Percentiles rank a stretch among this genome's conserved stretches.
Conservation (phyloP, 176 grass and related monocot genomes). For the Musa beccarii region DNA sequence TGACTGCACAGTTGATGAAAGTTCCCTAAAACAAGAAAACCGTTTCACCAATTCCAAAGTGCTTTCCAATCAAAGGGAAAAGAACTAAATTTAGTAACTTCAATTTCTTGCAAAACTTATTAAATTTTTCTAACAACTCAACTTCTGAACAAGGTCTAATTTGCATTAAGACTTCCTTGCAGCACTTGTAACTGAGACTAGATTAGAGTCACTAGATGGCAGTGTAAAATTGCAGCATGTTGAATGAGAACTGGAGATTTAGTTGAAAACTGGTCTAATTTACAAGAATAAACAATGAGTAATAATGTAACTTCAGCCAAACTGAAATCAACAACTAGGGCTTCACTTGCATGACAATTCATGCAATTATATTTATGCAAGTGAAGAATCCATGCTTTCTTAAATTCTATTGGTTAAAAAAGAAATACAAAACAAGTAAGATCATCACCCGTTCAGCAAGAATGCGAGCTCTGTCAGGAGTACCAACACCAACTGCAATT, state of each 20-base stretch:
- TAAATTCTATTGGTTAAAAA: not conserved
- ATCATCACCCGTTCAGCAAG: conserved; percentile 61
- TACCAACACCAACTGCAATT: conserved; percentile 72
- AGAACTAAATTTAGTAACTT: too few species aligned
- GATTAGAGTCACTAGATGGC: too few species aligned
- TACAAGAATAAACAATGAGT: not conserved
- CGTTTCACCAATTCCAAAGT: not conserved
- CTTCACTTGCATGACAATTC: not conserved
- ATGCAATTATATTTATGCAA: not conserved
- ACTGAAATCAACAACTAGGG: not conserved
- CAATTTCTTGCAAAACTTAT: too few species aligned
- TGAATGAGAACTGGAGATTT: not conserved
- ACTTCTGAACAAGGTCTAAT: too few species aligned
- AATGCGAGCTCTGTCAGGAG: conserved; percentile 71
- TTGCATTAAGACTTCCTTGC: too few species aligned
- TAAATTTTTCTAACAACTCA: too few species aligned
- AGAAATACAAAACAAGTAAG: not conserved
- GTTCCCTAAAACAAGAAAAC: not conserved
- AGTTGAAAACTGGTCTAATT: not conserved
- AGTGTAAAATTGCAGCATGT: too few species aligned
- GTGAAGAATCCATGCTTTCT: not conserved
- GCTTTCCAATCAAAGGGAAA: not conserved
- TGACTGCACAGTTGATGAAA: not conserved
- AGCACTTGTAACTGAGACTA: too few species aligned
- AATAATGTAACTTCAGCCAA: not conserved